Evolutionary conservation across 2,329 filamentous ascomycete genomes (phyloP).

Genomic region (Diplodia seriata): DNA sequence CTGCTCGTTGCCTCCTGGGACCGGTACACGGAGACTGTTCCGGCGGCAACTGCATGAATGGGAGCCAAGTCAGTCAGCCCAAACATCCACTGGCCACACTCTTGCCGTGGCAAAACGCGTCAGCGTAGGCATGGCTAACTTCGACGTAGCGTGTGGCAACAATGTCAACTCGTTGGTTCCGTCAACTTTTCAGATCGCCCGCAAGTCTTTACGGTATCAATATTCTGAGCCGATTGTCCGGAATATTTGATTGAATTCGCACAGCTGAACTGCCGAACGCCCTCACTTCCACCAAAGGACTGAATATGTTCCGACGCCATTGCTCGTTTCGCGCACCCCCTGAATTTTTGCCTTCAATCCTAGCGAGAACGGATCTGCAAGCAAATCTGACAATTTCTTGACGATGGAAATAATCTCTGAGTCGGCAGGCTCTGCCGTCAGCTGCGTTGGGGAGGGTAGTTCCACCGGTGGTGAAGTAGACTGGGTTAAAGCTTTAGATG

Average conservation of each 20-base stretch:
- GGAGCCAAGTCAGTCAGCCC: background rate
- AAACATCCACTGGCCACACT: background rate
- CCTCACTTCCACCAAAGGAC: constrained; percentile 30
- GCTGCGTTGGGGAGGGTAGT: background rate
- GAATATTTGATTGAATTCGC: background rate
- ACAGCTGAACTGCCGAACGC: background rate
- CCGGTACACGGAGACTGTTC: background rate
- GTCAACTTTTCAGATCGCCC: background rate
- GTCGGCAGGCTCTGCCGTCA: constrained; percentile 18
- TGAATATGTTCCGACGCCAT: constrained; percentile 22
- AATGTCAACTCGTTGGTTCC: background rate
- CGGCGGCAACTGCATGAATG: background rate
- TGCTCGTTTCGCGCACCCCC: constrained; percentile 35
- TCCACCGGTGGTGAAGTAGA: background rate
- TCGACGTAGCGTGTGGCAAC: background rate
- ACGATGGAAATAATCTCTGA: constrained; percentile 46
- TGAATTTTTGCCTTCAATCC: constrained; percentile 40
- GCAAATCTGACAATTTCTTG: constrained; percentile 44
- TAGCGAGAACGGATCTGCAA: constrained; percentile 47
- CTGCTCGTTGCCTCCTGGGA: background rate
- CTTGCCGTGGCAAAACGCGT: background rate
- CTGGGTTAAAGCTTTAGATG: background rate
- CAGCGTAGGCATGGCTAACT: background rate
- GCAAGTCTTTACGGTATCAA: background rate
- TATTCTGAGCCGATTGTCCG: background rate